Base-by-base conservation (phyloP, 768 basidiomycete genomes). In the Amanita fuliginea region DNA sequence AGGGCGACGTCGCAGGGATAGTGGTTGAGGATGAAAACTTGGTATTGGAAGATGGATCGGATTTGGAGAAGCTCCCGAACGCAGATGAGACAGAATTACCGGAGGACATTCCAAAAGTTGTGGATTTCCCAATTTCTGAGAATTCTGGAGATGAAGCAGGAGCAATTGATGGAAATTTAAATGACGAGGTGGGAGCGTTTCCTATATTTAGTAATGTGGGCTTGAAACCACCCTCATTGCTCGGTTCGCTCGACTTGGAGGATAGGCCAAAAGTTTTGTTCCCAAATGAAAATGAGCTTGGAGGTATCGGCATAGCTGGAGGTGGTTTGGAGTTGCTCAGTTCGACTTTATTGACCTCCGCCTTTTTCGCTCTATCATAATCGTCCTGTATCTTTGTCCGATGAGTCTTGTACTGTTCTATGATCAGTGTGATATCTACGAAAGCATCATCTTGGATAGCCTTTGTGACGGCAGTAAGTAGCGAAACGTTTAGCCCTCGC, bases 401-500 rank as follows among this genome's bases (percentile, higher is more conserved):
- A 19, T 78, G 58, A 14, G 65, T 66, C 57, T 71, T 80, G 63
- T 89, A 89, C 37, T 70, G 71, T 51, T 79, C 75, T 7, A 83
- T 55, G 4, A 81, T 51, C 26, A 66, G 60, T n/a, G 73, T 64
- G 9, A 86, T 59, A 53, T 89, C 82, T n/a, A 65, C 60, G 60
- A 87, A 88, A 2, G 86, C 81, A 63, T 89, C 85, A 13, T 73
- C 66, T 43, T 83, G 76, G 18, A 85, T 67, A 18, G 77, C 74
- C 51, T 75, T 73, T 26, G 75, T 68, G 47, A 86, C 60, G 11
- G 76, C 72, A n/a, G 73, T 66, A 19, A 83, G 60, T 52, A 88
- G 68, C 2, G 83, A 84, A 30, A 74, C 63, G 57, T 89, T 89
- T 36, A 89, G 71, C 11, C 85, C 86, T 32, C 86, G 80, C n/a